Base-by-base conservation (phyloP, 2,329 filamentous ascomycete genomes). In the Colletotrichum sp. region DNA sequence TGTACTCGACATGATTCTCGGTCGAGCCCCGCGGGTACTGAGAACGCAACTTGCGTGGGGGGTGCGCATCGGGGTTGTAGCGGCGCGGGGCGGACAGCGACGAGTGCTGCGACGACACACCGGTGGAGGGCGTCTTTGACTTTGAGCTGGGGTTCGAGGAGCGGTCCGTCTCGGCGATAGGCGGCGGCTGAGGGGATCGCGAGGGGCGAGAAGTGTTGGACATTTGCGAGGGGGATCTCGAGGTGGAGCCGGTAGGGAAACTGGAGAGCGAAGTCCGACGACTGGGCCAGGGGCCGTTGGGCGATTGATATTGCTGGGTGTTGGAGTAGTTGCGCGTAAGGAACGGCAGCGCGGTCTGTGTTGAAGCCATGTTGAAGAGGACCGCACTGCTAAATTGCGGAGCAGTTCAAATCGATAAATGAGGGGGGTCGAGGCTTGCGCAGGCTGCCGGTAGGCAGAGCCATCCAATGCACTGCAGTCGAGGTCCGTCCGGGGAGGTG, bases 1-100 rank as follows among this genome's bases (percentile, higher is more conserved):
- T 98, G 83, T 98, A 99, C 84, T 99, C 97, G 86, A 99, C 97
- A 93, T 99, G 97, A 81, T 97, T 98, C 83, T 98, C 94, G 8
- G 88, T 87, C 13, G 92, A 91, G 72, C 93, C 90, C n/a, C 92
- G 89, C 19, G 94, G 94, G 81, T 96, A 96, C 81, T 96, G 94
- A 25, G 94, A 94, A 72, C 92, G 93, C 82, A 93, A 85, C 81
- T 90, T 92, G 79, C 90, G 89, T 22, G 86, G 84, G 7, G 89
- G 88, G 71, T 88, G 87, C 44, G 87, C 86, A 77, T 89, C 85
- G 75, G 88, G 85, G 82, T 91, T 85, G 82, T 88, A 80, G 83
- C 89, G 84, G 78, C 88, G 85, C 74, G 89, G 84, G 77, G 84
- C 86, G 77, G 90, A 89, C 76, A 94, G 82, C 55, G 91, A 90